Conservation (phyloP, 73 alveolate genomes). For the Paramecium octaurelia region DNA sequence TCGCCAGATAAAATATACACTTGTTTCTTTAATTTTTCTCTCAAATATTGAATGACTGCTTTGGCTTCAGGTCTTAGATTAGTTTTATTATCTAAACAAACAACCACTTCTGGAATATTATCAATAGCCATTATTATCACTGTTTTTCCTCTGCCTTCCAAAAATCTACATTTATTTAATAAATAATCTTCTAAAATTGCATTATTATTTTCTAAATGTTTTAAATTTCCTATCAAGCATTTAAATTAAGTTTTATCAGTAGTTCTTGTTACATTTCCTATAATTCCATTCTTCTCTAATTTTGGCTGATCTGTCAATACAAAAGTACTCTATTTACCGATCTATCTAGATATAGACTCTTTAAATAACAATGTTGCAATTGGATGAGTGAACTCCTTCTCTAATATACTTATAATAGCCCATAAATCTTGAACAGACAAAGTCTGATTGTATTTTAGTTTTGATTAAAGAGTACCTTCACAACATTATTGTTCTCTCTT, state of each 20-base stretch:
- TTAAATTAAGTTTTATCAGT: not conserved
- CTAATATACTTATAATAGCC: conserved; percentile 43
- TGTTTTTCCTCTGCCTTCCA: conserved; percentile 32
- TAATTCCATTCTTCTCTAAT: not conserved
- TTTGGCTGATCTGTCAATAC: conserved; percentile 30
- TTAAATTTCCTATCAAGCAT: not conserved
- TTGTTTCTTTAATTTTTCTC: conserved; percentile 4
- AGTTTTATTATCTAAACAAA: conserved; percentile 13
- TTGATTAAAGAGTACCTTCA: not conserved
- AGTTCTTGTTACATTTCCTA: conserved; percentile 34
- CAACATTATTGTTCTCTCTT: not conserved
- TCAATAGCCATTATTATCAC: conserved; percentile 15
- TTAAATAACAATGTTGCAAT: conserved; percentile 42
- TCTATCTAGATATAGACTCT: conserved; percentile 41
- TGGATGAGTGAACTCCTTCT: conserved; percentile 53
- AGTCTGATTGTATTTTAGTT: not conserved
- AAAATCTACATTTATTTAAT: not conserved
- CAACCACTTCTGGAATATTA: not conserved
- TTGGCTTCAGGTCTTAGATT: conserved; percentile 61
- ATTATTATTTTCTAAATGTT: conserved; percentile 32
- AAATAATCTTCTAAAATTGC: not conserved
- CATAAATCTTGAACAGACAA: conserved; percentile 19
- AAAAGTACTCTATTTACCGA: conserved; percentile 23
- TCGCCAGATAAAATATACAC: conserved; percentile 46
- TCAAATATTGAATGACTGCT: not conserved